Evolutionary conservation across 1,284 basidiomycete genomes (phyloP), one percentile per base, ranked within the genome.

Genomic region (Hemileia vastatrix): DNA sequence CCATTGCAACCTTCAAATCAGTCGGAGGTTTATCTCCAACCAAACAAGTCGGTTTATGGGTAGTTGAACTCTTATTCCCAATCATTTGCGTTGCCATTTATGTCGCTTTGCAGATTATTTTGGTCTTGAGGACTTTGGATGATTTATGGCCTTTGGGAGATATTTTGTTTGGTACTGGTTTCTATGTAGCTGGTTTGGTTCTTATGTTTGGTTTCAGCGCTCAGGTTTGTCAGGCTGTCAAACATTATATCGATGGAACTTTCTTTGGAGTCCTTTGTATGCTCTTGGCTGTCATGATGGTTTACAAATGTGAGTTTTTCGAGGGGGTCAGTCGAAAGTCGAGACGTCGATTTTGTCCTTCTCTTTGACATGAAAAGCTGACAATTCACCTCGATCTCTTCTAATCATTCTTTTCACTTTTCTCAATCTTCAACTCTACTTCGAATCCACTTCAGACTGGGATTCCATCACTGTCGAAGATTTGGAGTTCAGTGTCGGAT

Each of bases 261-360:
- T 96, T 96, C 83, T 94, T 98, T 83, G 93, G 90, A 78, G 86
- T 88, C 32, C 82, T 98, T 27, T 96, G 91, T 79, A 88, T 92
- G 79, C 83, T 98, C 54, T 81, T 98, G 47, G 87, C 87, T 70
- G 92, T 97, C 57, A 98, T 98, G 94, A 97, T 98, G 94, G 87
- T 97, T 50, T 98, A 98, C 83, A 97, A 97, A 70, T 77, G 67
- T 62, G 36, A 36, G 33, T 36, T 40, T 27, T 27, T 27, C 27
- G 27, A 27, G 27, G 27, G 27, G 27, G 27, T 27, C 27, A 27
- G 27, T 27, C 27, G 44, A 40, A 43, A 54, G 52, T 54, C 23
- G 18, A 11, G 49, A 51, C 6, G 5, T 9, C 18, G n/a, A n/a
- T 8, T 19, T 23, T 19, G 18, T 19, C 51, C 8, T 5, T 44